These are phyloP conservation scores for Chondrostereum purpureum DNA, from an alignment of 1,284 basidiomycete genomes.

Conservation along the genomic window DNA sequence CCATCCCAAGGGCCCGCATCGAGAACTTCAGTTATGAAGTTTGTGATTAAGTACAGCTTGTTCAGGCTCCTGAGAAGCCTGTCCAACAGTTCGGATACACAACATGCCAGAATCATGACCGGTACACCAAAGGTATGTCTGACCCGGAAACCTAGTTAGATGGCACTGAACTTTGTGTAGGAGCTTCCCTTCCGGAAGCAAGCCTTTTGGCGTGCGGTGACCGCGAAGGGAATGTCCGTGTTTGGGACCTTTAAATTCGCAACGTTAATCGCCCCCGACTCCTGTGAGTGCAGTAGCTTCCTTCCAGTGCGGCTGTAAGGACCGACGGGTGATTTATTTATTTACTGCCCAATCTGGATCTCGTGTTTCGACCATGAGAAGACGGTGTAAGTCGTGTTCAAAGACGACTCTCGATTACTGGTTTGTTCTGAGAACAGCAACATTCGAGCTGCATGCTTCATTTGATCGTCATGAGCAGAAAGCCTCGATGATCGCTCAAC, in stretches of 20 bases:
- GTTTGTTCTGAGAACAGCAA: constrained; percentile 31
- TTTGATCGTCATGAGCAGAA: no score
- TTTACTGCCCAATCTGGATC: constrained; percentile 16
- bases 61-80: constrained; percentile 25
- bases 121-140: constrained; percentile 34
- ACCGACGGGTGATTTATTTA: not conserved
- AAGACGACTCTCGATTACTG: constrained; percentile 22
- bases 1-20: constrained; percentile 44
- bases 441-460: no score
- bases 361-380: constrained; percentile 28
- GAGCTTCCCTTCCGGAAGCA: not conserved
- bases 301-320: no score
- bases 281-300: no score
- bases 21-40: constrained; percentile 48
- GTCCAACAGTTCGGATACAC: constrained; percentile 40
- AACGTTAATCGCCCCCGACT: constrained; percentile 21
- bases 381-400: constrained; percentile 30
- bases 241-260: constrained; percentile 49
- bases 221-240: constrained; percentile 32
- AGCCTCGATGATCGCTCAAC: no score
- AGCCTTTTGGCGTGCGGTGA: constrained; percentile 38
- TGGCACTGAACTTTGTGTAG: constrained; percentile 22
- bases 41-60: constrained; percentile 36
- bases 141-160: not conserved
- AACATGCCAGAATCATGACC: constrained; percentile 30